phyloP scores from a whole-genome alignment of 257 asterid genomes.

The Galeopsis tetrahit region DNA sequence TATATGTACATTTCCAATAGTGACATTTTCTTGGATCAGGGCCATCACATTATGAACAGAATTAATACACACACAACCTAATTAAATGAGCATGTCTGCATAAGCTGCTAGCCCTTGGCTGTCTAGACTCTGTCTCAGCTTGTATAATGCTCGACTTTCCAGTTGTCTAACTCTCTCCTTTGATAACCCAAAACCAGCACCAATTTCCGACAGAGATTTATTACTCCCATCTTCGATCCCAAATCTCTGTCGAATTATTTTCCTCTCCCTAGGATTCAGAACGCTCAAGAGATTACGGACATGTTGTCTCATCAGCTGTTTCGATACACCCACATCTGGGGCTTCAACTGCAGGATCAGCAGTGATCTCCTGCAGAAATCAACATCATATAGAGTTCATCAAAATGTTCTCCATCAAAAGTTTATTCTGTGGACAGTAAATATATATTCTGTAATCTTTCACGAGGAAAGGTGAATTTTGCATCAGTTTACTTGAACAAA shows the following conservation, averaged over 20 bases:
- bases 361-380: slow-evolving; percentile 71
- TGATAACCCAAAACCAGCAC: slow-evolving; percentile 67
- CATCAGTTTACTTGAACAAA: neutral
- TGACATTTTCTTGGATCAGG: neutral
- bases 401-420: too few species aligned
- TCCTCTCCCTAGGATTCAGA: slow-evolving; percentile 79
- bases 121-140: slow-evolving; percentile 71
- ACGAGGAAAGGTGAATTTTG: slow-evolving; percentile 3
- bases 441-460: neutral
- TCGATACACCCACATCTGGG: slow-evolving; percentile 58
- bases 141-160: slow-evolving; percentile 77
- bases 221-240: slow-evolving; percentile 65
- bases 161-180: slow-evolving; percentile 93
- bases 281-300: slow-evolving; percentile 62
- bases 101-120: slow-evolving; percentile 78
- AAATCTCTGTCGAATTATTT: slow-evolving; percentile 64
- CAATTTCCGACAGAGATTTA: slow-evolving; percentile 84
- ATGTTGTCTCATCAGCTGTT: slow-evolving; percentile 85
- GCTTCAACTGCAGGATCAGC: slow-evolving; percentile 73
- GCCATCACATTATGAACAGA: neutral
- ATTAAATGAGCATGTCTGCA: slow-evolving; percentile 55
- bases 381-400: neutral
- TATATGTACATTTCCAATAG: slow-evolving; percentile 39
- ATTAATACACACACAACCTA: neutral
- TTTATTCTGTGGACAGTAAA: too few species aligned